These are phyloP conservation scores for Aspergillus floridensis DNA, from an alignment of 2,329 filamentous ascomycete species.

Conservation along the genomic window DNA sequence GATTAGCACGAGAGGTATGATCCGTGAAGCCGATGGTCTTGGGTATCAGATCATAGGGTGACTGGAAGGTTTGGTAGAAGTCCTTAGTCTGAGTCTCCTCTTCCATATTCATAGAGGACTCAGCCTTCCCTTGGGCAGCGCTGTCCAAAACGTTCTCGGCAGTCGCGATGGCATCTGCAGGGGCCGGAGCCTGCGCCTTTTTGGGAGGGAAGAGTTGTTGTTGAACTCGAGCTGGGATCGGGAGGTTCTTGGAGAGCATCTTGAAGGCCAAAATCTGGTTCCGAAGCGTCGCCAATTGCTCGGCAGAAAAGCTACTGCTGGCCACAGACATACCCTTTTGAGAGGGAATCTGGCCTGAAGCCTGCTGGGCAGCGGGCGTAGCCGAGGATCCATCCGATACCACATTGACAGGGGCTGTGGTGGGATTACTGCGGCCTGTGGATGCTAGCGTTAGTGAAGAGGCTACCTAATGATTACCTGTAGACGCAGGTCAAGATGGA, in stretches of 20 bases:
- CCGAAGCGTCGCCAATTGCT: slow-evolving; percentile 75
- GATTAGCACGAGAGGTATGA: slow-evolving; percentile 71
- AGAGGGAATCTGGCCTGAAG: slow-evolving; percentile 17
- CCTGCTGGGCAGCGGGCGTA: slow-evolving; percentile 20
- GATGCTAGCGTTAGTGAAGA: background rate
- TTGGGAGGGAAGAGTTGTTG: slow-evolving; percentile 72
- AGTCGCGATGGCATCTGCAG: slow-evolving; percentile 33
- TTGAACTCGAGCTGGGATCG: slow-evolving; percentile 74
- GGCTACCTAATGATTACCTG: background rate
- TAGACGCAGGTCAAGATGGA: background rate
- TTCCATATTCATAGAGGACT: slow-evolving; percentile 28
- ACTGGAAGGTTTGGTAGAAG: slow-evolving; percentile 70
- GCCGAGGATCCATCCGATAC: slow-evolving; percentile 23
- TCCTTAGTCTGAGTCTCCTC: slow-evolving; percentile 33
- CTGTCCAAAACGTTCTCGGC: slow-evolving; percentile 40
- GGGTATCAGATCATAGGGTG: slow-evolving; percentile 62
- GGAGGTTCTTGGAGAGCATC: slow-evolving; percentile 79
- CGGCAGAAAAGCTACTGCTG: slow-evolving; percentile 66
- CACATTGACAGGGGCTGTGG: slow-evolving; percentile 31
- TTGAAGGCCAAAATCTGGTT: slow-evolving; percentile 92
- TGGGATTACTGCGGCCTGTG: slow-evolving; percentile 36
- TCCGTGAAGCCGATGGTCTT: slow-evolving; percentile 72
- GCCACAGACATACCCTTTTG: slow-evolving; percentile 32
- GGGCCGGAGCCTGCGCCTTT: slow-evolving; percentile 38
- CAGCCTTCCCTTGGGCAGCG: slow-evolving; percentile 35